Base-by-base conservation (phyloP, 2,329 filamentous ascomycete species). In the Xylaria sp. region DNA sequence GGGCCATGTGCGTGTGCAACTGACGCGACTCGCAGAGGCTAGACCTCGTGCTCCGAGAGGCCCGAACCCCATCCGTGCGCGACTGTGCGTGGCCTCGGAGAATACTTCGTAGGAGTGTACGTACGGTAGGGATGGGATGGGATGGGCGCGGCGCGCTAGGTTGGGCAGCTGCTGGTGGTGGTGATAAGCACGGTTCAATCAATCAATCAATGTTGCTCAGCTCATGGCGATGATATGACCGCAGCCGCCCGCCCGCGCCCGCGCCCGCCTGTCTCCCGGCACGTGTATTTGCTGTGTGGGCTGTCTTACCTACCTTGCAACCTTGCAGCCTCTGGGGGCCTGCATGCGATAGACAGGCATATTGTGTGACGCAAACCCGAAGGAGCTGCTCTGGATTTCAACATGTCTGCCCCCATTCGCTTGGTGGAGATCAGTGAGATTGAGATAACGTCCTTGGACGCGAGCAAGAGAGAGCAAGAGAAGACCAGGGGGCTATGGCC, bases 31-130 rank as follows among this genome's bases (percentile, higher is more conserved):
- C 23, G 33, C n/a, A 4, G 43, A 11, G 49, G 37, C 51, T 48
- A 33, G 33, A 31, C 17, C 29, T 48, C 23, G 40, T 21, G 33
- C 21, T 29, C 41, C 15, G n/a, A 43, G 31, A 46, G 23, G 19
- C 21, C 35, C 51, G 57, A 60, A 60, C 52, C 58, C 58, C 58
- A 60, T 60, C 58, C 46, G 58, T 55, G 58, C 58, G 52, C 49
- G 51, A 13, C 25, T 48, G 47, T 49, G 47, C 46, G 27, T 15
- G 46, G 25, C 27, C 31, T 48, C 21, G 25, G 25, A 27, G 25
- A 33, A 8, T 10, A 35, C n/a, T n/a, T n/a, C n/a, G n/a, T n/a
- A n/a, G n/a, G n/a, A 33, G 31, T 33, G 31, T 33, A 33, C 7
- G 31, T 6, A 13, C 7, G 31, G 31, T 7, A 33, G 31, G 31